Percentiles rank a stretch among this genome's conserved stretches.
These are phyloP conservation scores for Ichthyophthirius multifiliis DNA, from an alignment of 169 alveolate species.

Conservation along the genomic window DNA sequence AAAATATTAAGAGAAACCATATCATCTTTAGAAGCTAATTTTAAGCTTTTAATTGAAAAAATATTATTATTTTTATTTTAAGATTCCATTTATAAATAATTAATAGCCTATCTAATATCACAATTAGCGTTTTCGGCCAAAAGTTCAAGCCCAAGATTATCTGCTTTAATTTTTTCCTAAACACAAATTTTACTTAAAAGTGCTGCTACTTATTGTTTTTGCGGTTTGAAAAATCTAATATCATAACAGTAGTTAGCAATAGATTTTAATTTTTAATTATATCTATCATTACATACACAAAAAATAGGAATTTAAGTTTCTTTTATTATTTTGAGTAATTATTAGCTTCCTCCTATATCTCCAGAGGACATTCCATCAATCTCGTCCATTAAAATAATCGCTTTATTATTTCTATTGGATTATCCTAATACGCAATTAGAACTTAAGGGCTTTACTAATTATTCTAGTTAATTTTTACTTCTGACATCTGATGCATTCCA, in stretches of 20 bases:
- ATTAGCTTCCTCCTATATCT: constrained; percentile 97
- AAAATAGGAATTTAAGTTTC: constrained; percentile 94
- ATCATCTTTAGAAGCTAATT: not conserved
- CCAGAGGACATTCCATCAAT: constrained; percentile 96
- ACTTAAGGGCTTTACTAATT: too few species aligned
- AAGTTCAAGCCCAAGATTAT: constrained; percentile 83
- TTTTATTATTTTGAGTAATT: constrained; percentile 92
- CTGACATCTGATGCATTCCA: constrained; percentile 97
- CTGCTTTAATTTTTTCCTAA: constrained; percentile 81
- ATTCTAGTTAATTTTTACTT: too few species aligned
- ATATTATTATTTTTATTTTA: not conserved
- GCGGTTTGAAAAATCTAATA: constrained; percentile 90
- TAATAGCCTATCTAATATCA: constrained; percentile 89
- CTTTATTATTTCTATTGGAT: constrained; percentile 33
- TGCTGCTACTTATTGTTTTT: constrained; percentile 72
- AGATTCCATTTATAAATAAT: not conserved
- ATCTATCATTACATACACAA: constrained; percentile 96
- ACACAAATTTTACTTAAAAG: constrained; percentile 77
- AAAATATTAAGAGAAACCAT: not conserved
- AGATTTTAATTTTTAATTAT: constrained; percentile 82
- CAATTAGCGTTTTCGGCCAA: constrained; percentile 89
- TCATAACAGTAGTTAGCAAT: constrained; percentile 94
- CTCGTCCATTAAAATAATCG: constrained; percentile 94
- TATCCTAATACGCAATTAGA: too few species aligned
- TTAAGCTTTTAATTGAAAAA: not conserved